Evolutionary conservation across 73 alveolate genomes (phyloP), one percentile per base, ranked within the genome.

Genomic region (Paramecium bursaria): DNA sequence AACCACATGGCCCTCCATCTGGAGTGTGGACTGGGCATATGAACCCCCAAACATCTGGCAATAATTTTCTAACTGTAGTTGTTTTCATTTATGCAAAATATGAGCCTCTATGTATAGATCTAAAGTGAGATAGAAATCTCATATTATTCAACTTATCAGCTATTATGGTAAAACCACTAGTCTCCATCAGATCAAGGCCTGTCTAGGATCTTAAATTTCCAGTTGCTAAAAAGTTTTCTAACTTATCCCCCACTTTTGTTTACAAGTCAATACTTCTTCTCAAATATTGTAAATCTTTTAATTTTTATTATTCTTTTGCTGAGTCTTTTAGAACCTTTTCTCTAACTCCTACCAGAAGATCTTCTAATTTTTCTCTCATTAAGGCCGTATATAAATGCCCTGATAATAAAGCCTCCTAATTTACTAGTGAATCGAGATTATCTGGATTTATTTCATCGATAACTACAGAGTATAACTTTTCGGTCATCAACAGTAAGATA

Each of bases 21-120:
- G 99, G 99, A 1, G 99, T 97, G 86, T 98, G 99, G 21, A 98
- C 99, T 1, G 99, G 99, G 67, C 99, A 98, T 1, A 98, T 77
- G 88, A 98, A 98, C 46, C 99, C 99, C 99, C 99, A 98, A 25
- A 98, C 92, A 86, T 98, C 99, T 0, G 99, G 99, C 30, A 97
- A 91, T 52, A 98, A 87, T 90, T 97, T 97, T 86, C 99, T 91
- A 22, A 97, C 99, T 11, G 85, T 91, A 1, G 99, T 91, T 2
- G 99, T 97, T 88, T 97, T 96, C 99, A 97, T 97, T 57, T 97
- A 97, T 11, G 99, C 98, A 86, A 98, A 98, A 88, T 97, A 98
- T 46, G 94, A 95, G 7, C 99, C 99, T 88, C 99, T 92, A 82
- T 98, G 99, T 26, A 98, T 94, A 26, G 99, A 82, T 85, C 98